These are phyloP conservation scores for Wickerhamomyces bovis DNA, from an alignment of 805 yeast species.

Conservation along the genomic window DNA sequence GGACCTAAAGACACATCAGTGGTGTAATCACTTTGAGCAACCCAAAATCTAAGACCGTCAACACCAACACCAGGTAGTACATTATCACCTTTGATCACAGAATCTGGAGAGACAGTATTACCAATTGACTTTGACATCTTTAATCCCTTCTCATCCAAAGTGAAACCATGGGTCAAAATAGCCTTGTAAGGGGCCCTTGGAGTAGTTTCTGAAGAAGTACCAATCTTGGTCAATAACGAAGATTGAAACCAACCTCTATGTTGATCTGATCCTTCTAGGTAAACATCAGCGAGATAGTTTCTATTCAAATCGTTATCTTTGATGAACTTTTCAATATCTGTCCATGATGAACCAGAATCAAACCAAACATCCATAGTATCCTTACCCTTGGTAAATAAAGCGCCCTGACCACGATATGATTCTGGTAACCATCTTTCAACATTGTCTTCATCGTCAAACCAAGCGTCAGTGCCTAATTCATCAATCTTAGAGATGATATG, in stretches of 20 bases:
- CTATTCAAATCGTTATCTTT: slow-evolving; percentile 32
- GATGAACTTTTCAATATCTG: slow-evolving; percentile 39
- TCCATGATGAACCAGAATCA: slow-evolving; percentile 95
- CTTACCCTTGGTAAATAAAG: slow-evolving; percentile 52
- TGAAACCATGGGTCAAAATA: slow-evolving; percentile 90
- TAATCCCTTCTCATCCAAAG: slow-evolving; percentile 74
- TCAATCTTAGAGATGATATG: slow-evolving; percentile 52
- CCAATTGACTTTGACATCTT: slow-evolving; percentile 96
- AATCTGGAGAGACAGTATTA: slow-evolving; percentile 65
- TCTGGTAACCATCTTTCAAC: slow-evolving; percentile 69
- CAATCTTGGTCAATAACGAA: slow-evolving; percentile 74
- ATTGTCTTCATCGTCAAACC: slow-evolving; percentile 65
- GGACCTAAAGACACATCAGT: slow-evolving; percentile 74
- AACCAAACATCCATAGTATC: slow-evolving; percentile 99
- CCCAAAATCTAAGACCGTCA: slow-evolving; percentile 88
- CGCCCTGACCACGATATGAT: slow-evolving; percentile 34
- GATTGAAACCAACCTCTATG: slow-evolving; percentile 99
- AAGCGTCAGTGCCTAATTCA: slow-evolving; percentile 62
- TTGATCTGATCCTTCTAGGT: slow-evolving; percentile 95
- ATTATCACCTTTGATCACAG: slow-evolving; percentile 58
- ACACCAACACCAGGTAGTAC: slow-evolving; percentile 58
- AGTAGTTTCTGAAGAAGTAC: slow-evolving; percentile 24
- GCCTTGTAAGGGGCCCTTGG: slow-evolving; percentile 59
- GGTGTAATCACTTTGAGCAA: slow-evolving; percentile 82
- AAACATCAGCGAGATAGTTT: slow-evolving; percentile 64